Conservation (phyloP, 1,284 basidiomycete species). For the Coniferiporia weirii region DNA sequence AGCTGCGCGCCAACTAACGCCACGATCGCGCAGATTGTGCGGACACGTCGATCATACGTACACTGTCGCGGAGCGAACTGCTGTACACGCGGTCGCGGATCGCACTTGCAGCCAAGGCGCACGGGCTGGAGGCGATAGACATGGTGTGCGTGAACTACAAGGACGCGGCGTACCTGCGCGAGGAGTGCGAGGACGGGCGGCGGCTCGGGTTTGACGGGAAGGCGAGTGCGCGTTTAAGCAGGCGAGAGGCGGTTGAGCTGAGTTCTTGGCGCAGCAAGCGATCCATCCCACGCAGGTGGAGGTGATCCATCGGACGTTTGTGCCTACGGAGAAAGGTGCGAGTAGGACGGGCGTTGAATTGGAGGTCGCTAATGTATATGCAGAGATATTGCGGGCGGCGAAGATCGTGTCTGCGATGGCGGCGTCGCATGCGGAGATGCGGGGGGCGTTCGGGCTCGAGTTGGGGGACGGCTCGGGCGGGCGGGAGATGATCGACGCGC, state of each 20-base stretch:
- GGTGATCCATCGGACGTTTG: slow-evolving; percentile 70
- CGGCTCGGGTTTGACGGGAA: slow-evolving; percentile 84
- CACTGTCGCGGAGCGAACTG: slow-evolving; percentile 67
- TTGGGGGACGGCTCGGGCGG: slow-evolving; percentile 48
- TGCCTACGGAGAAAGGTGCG: slow-evolving; percentile 71
- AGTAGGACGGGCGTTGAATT: background rate
- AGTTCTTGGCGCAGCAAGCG: too few relatives aligned
- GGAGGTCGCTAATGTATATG: background rate
- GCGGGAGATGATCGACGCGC: slow-evolving; percentile 88
- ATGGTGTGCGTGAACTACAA: slow-evolving; percentile 94
- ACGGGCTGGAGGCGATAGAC: slow-evolving; percentile 81
- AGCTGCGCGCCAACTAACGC: background rate
- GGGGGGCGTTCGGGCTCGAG: slow-evolving; percentile 63
- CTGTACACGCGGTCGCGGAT: slow-evolving; percentile 84
- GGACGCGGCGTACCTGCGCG: slow-evolving; percentile 60
- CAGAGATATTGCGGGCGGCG: slow-evolving; percentile 77
- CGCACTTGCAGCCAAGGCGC: slow-evolving; percentile 82
- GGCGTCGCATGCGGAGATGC: slow-evolving; percentile 40
- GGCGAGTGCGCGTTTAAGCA: slow-evolving; percentile 32
- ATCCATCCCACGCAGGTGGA: slow-evolving; percentile 89
- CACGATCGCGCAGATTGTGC: slow-evolving; percentile 71
- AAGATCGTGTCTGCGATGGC: slow-evolving; percentile 67
- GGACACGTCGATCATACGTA: slow-evolving; percentile 81
- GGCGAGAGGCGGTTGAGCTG: too few relatives aligned
- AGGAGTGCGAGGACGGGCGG: slow-evolving; percentile 77